A percentile compares a stretch with the other conserved stretches of the same genome.
phyloP scores from a whole-genome alignment of 75 land plant species.

The Selaginella moellendorffii region DNA sequence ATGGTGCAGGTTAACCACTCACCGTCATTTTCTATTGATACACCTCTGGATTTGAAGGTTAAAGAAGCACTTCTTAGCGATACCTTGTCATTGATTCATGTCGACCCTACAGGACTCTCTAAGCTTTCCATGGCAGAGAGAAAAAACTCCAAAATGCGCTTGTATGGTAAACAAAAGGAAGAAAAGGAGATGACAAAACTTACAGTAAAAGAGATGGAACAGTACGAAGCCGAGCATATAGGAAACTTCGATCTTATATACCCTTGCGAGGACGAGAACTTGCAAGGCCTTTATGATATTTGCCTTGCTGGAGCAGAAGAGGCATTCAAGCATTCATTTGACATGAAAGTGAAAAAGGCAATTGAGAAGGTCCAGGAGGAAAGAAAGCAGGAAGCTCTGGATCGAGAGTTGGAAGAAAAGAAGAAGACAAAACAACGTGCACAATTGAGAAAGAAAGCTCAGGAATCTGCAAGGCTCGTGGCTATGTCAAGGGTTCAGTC shows the following conservation, averaged over 20 bases:
- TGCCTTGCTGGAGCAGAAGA: conserved; percentile 22
- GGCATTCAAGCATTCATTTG: conserved; percentile 24
- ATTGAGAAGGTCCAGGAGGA: conserved; percentile 19
- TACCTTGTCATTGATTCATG: conserved; percentile 14
- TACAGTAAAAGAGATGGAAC: conserved; percentile 11
- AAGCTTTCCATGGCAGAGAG: conserved; percentile 13
- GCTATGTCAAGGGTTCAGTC: background rate
- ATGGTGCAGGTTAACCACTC: conserved; percentile 26
- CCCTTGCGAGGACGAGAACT: conserved; percentile 17
- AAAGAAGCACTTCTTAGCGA: conserved; percentile 22
- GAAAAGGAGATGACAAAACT: background rate
- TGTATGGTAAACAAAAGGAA: conserved; percentile 13
- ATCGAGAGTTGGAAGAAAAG: conserved; percentile 17
- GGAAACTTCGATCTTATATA: conserved; percentile 25
- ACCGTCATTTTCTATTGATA: conserved; percentile 30
- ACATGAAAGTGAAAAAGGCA: conserved; percentile 24
- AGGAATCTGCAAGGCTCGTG: conserved; percentile 11
- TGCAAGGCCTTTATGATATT: conserved; percentile 15
- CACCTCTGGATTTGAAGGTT: conserved; percentile 24
- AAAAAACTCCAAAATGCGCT: conserved; percentile 17
- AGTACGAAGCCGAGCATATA: conserved; percentile 14
- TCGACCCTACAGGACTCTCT: conserved; percentile 17
- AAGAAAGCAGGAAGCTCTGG: conserved; percentile 16
- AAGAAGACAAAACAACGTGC: background rate
- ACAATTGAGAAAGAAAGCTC: conserved; percentile 16